A percentile compares a stretch with the other conserved stretches of the same genome.
Evolutionary conservation across 2,329 filamentous ascomycete genomes (phyloP).

Genomic region (Sarocladium oryzae): DNA sequence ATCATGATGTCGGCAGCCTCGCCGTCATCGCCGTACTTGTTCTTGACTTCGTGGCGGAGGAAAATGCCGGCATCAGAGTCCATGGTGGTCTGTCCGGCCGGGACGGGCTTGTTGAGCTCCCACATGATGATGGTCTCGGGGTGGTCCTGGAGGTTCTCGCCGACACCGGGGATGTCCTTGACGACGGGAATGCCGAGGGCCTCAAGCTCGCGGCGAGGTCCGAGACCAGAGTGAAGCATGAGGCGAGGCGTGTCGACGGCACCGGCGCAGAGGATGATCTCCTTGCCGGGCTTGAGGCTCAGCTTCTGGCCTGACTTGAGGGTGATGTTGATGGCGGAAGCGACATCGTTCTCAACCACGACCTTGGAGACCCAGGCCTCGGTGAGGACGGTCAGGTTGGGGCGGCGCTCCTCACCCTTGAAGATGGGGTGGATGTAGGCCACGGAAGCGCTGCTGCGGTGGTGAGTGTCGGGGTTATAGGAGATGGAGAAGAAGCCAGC

Average conservation of each 20-base stretch:
- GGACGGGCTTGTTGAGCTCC: slow-evolving; percentile 73
- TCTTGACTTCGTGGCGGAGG: slow-evolving; percentile 67
- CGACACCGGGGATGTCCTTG: slow-evolving; percentile 51
- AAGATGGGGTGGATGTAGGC: slow-evolving; percentile 92
- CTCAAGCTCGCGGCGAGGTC: slow-evolving; percentile 46
- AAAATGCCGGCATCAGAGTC: slow-evolving; percentile 87
- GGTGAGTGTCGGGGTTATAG: slow-evolving; percentile 84
- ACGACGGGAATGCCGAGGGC: slow-evolving; percentile 49
- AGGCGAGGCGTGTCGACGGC: slow-evolving; percentile 74
- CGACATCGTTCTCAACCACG: slow-evolving; percentile 62
- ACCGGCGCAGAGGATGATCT: slow-evolving; percentile 75
- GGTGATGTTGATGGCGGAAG: slow-evolving; percentile 66
- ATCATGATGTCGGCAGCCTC: slow-evolving; percentile 85
- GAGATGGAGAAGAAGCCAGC: slow-evolving; percentile 88
- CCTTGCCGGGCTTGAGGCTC: slow-evolving; percentile 58
- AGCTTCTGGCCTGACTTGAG: slow-evolving; percentile 46
- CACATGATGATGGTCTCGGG: slow-evolving; percentile 57
- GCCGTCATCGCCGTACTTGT: slow-evolving; percentile 62
- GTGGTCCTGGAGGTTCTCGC: slow-evolving; percentile 56
- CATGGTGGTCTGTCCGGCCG: slow-evolving; percentile 79
- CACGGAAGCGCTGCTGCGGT: slow-evolving; percentile 78
- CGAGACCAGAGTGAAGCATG: slow-evolving; percentile 51
- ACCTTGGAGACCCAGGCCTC: slow-evolving; percentile 82
- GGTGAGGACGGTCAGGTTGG: slow-evolving; percentile 80
- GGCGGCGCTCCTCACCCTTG: slow-evolving; percentile 70